Evolutionary conservation across 345 rosid genomes (phyloP), one percentile per base, ranked within the genome.

Genomic region (Pistacia integerrima): DNA sequence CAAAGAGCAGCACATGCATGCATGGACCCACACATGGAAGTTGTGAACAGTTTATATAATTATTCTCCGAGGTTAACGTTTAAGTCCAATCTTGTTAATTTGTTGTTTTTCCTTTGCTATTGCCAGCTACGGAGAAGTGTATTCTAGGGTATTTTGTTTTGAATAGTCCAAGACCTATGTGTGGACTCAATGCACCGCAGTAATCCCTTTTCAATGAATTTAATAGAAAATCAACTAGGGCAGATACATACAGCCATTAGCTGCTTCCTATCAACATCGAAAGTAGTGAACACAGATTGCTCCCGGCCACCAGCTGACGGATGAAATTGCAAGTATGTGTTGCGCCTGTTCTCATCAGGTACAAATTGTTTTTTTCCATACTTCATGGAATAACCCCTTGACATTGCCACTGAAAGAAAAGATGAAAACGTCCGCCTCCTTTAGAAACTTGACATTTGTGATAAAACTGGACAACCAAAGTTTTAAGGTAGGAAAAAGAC

Each of bases 251-350:
- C 92, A 64, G 85, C 78, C 86, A 85, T 66, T 25, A 91, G 85
- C 78, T 87, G 93, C 86, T 86, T 91, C 83, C 82, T 72, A 71
- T 86, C 88, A 41, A 84, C 80, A 64, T 76, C 81, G 69, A 91
- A 83, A 36, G 89, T 78, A 62, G 78, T 75, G 61, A 87, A 75
- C 64, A 83, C 80, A n/a, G 89, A 85, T 9, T 83, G 58, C 76
- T 81, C 87, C 8, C 30, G 64, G 18, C 77, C 81, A 56, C 76
- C 76, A 73, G 72, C 79, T 63, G 78, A 69, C 35, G 83, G 68
- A 70, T 77, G 81, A 67, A 62, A 76, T 81, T 83, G 89, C 77
- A 56, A 78, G 70, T 91, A 91, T 5, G 92, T 88, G 75, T 86
- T 79, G 58, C 96, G 90, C 78, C 82, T 83, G 70, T 82, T 84